A percentile compares a stretch with the other conserved stretches of the same genome.
These are phyloP conservation scores for Magnaporthales sp. DNA, from an alignment of 2,329 filamentous ascomycete genomes.

Conservation along the genomic window DNA sequence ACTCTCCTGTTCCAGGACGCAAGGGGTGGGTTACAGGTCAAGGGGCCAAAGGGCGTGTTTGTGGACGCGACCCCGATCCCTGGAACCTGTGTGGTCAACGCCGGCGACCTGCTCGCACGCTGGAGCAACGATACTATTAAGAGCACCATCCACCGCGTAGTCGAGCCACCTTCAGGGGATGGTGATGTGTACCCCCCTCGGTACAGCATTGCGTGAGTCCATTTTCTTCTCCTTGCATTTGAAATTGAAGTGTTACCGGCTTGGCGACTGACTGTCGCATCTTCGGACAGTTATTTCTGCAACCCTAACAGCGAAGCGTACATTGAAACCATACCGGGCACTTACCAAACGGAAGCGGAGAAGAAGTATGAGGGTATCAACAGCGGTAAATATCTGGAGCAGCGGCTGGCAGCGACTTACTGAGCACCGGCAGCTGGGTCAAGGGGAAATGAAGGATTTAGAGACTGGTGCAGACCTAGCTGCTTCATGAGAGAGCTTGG, in stretches of 20 bases:
- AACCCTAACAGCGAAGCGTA: constrained; percentile 70
- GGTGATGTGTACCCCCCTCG: constrained; percentile 59
- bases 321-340: constrained; percentile 77
- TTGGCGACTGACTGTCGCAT: background rate
- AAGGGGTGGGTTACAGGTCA: constrained; percentile 47
- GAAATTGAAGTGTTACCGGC: background rate
- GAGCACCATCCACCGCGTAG: constrained; percentile 82
- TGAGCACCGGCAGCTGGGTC: constrained; percentile 23
- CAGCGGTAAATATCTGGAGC: constrained; percentile 72
- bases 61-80: constrained; percentile 77
- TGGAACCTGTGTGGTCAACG: constrained; percentile 79
- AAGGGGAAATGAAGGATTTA: background rate
- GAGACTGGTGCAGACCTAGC: background rate
- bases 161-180: constrained; percentile 61
- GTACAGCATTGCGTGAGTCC: constrained; percentile 72
- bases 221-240: background rate
- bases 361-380: constrained; percentile 77
- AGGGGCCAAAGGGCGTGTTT: constrained; percentile 66
- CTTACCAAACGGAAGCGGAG: constrained; percentile 51
- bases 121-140: constrained; percentile 92
- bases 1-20: constrained; percentile 55
- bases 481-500: background rate
- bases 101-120: constrained; percentile 74
- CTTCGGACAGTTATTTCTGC: constrained; percentile 61
- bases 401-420: constrained; percentile 69